These are phyloP conservation scores for Microbotryomycetes sp. DNA, from an alignment of 1,284 basidiomycete genomes.

Conservation along the genomic window DNA sequence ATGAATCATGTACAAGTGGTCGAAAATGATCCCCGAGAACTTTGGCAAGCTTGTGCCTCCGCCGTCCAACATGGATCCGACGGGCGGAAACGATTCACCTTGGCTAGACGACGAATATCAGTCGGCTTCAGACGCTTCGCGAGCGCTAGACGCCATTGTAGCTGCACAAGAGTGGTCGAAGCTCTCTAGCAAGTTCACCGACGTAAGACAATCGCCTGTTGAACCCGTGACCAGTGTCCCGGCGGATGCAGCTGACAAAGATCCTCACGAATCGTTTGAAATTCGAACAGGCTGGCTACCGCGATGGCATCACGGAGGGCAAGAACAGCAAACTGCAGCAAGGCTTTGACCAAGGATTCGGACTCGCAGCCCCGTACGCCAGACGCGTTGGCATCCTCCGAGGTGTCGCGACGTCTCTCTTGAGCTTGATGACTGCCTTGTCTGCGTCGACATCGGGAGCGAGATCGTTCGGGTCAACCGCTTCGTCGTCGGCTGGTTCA, in stretches of 20 bases:
- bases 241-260: background rate
- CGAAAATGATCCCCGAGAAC: no score
- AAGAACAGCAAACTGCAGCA: conserved; percentile 70
- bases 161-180: conserved; percentile 31
- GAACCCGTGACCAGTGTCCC: no score
- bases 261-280: background rate
- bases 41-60: no score
- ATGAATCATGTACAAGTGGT: no score
- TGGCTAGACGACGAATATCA: conserved; percentile 31
- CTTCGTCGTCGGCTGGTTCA: conserved; percentile 5
- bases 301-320: conserved; percentile 76
- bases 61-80: no score
- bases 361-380: conserved; percentile 63
- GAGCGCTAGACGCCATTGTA: background rate
- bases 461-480: conserved; percentile 7
- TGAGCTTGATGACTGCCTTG: conserved; percentile 48
- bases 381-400: conserved; percentile 62
- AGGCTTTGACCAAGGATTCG: conserved; percentile 72
- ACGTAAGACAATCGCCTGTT: conserved; percentile 12
- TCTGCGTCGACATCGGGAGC: conserved; percentile 16
- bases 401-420: conserved; percentile 56
- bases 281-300: conserved; percentile 64
- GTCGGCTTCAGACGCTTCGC: background rate
- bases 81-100: conserved; percentile 30
- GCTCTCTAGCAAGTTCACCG: conserved; percentile 27